Conservation (phyloP, 179 eudicot species). For the Silene noctiflora region DNA sequence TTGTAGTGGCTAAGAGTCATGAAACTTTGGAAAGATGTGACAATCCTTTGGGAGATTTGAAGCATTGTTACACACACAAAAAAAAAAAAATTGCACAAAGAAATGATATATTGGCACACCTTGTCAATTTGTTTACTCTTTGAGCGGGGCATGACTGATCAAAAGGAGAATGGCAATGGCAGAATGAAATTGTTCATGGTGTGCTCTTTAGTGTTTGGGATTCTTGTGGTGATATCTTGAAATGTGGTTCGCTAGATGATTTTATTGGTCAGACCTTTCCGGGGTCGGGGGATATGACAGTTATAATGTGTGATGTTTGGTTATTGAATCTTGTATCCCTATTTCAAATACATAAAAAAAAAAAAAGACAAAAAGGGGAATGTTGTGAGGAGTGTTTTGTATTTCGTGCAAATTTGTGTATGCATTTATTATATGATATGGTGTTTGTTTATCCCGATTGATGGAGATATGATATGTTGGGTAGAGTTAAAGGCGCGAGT, state of each 20-base stretch:
- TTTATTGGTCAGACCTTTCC: neutral
- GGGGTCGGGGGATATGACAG: neutral
- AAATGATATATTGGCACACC: neutral
- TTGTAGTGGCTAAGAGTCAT: too few relatives aligned
- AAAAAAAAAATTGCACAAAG: neutral
- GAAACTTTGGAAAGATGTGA: too few relatives aligned
- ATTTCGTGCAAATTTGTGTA: too few relatives aligned
- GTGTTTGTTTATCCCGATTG: too few relatives aligned
- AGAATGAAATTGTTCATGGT: neutral
- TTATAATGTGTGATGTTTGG: neutral
- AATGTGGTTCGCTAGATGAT: neutral
- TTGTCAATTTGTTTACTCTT: neutral
- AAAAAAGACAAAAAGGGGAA: too few relatives aligned
- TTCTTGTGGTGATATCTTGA: neutral
- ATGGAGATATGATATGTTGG: too few relatives aligned
- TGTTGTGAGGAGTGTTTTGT: too few relatives aligned
- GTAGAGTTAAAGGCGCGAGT: too few relatives aligned
- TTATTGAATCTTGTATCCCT: neutral
- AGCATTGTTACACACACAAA: neutral
- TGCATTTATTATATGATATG: too few relatives aligned
- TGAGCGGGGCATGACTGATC: neutral
- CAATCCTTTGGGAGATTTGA: neutral
- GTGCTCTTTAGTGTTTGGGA: neutral
- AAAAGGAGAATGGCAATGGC: neutral
- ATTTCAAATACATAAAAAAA: too few relatives aligned